These are phyloP conservation scores for Athelia psychrophila DNA, from an alignment of 1,284 basidiomycete genomes.

Conservation along the genomic window DNA sequence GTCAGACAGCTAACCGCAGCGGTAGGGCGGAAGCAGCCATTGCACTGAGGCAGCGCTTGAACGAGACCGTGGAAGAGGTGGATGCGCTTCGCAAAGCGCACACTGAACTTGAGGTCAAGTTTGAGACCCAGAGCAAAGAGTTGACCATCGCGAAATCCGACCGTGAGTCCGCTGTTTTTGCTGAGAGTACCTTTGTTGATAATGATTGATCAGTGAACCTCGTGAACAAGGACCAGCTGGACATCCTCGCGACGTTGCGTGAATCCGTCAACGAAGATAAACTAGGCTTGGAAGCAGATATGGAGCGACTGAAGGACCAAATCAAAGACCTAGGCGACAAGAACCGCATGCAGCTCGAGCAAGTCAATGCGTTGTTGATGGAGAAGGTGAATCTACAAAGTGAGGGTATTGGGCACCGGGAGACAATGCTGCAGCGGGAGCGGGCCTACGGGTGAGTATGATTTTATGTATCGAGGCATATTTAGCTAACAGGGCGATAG, in stretches of 20 bases:
- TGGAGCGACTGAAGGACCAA: conserved; percentile 63
- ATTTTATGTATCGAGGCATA: conserved; percentile 2
- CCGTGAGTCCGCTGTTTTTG: conserved; percentile 45
- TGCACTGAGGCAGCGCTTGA: conserved; percentile 83
- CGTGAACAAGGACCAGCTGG: conserved; percentile 83
- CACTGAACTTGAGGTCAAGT: conserved; percentile 70
- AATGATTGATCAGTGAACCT: conserved; percentile 58
- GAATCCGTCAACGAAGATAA: conserved; percentile 91
- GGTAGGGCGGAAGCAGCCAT: conserved; percentile 80
- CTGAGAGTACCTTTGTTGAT: conserved; percentile 1
- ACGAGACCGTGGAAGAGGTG: conserved; percentile 84
- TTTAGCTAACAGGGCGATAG: conserved; percentile 33
- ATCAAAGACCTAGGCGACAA: conserved; percentile 78
- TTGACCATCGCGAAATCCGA: conserved; percentile 86
- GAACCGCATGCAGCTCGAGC: conserved; percentile 89
- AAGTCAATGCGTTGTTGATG: conserved; percentile 81
- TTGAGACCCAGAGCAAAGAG: conserved; percentile 65
- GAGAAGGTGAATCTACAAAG: conserved; percentile 92
- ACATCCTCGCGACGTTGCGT: conserved; percentile 79
- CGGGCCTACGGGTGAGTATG: conserved; percentile 68
- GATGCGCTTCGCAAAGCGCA: conserved; percentile 71
- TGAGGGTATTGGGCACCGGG: conserved; percentile 82
- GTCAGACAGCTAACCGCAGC: conserved; percentile 7
- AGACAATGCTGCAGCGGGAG: conserved; percentile 80
- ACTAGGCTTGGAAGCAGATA: conserved; percentile 66